Evolutionary conservation across 2,329 filamentous ascomycete genomes (phyloP).

Genomic region (Trichophyton benhamiae): DNA sequence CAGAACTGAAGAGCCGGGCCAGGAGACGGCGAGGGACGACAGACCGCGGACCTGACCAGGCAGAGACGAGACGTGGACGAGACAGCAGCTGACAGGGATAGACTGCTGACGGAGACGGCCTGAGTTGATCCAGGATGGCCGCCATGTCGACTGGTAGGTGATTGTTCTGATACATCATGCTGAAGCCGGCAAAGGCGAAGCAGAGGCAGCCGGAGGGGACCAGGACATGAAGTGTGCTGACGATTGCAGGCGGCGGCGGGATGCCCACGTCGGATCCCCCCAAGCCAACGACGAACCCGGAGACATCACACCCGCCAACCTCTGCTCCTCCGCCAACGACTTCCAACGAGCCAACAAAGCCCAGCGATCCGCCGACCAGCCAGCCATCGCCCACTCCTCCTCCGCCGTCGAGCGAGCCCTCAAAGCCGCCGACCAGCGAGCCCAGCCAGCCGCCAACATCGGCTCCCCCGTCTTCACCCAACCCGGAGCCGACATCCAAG

Average conservation of each 20-base stretch:
- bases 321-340: not conserved
- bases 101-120: not conserved
- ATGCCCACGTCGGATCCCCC: not conserved
- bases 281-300: not conserved
- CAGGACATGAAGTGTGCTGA: no score
- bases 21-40: not conserved
- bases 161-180: not conserved
- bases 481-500: constrained; percentile 1
- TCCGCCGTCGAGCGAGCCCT: constrained; percentile 6
- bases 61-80: not conserved
- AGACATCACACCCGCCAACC: not conserved
- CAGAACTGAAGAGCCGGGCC: not conserved
- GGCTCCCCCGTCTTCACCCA: not conserved
- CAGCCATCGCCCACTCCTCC: constrained; percentile 3
- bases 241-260: not conserved
- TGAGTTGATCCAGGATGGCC: not conserved
- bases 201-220: no score
- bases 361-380: not conserved
- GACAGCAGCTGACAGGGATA: not conserved
- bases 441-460: not conserved
- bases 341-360: not conserved
- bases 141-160: constrained; percentile 1
- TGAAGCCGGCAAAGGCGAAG: not conserved
- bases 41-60: not conserved
- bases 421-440: not conserved